A percentile compares a stretch with the other conserved stretches of the same genome.
Evolutionary conservation across 2,329 filamentous ascomycete genomes (phyloP).

Genomic region (Diaporthe citrichinensis): DNA sequence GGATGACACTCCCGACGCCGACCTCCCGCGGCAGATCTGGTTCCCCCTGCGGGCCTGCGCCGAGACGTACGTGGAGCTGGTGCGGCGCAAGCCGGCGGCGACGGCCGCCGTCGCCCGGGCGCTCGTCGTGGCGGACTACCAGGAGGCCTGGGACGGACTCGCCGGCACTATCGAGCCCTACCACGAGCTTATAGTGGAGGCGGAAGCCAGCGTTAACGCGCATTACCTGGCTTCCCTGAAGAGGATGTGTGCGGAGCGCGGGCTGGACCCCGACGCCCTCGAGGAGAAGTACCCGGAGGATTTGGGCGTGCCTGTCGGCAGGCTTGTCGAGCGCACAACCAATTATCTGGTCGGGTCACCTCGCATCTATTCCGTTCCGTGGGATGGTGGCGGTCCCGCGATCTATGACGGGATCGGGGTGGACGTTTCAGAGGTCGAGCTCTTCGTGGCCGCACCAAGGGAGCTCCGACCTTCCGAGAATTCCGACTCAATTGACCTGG

Average conservation of each 20-base stretch:
- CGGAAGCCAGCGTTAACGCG: slow-evolving; percentile 3
- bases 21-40: slow-evolving; percentile 40
- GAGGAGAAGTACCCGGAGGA: not conserved
- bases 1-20: slow-evolving; percentile 9
- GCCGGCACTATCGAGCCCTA: not conserved
- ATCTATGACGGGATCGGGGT: not conserved
- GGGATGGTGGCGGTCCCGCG: not conserved
- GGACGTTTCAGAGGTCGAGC: not conserved
- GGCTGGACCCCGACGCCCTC: not conserved
- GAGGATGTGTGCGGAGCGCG: not conserved
- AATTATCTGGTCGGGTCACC: not conserved
- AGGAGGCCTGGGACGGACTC: slow-evolving; percentile 31
- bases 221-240: slow-evolving; percentile 7
- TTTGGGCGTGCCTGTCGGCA: not conserved
- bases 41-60: slow-evolving; percentile 31
- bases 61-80: slow-evolving; percentile 32
- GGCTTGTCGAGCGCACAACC: not conserved
- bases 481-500: not conserved
- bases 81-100: slow-evolving; percentile 26
- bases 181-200: slow-evolving; percentile 6
- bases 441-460: not conserved
- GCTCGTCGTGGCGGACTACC: slow-evolving; percentile 38
- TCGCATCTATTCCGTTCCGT: not conserved
- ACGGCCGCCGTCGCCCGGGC: slow-evolving; percentile 29
- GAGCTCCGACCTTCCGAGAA: no score